phyloP scores from a whole-genome alignment of 2,329 filamentous ascomycete species.

The Hypomyces perniciosus region DNA sequence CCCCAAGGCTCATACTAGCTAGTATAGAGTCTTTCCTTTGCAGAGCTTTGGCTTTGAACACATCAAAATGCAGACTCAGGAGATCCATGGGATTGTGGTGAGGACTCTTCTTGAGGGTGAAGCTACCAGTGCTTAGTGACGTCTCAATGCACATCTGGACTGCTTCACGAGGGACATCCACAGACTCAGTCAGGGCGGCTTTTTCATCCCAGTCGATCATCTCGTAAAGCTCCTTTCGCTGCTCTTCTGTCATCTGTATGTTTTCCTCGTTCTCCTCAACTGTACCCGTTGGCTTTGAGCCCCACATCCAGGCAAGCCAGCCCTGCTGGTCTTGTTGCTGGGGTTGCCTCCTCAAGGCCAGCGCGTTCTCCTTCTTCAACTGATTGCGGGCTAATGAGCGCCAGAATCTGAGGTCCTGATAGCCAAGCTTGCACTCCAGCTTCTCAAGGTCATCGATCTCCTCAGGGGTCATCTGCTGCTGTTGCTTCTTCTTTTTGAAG shows the following conservation, averaged over 20 bases:
- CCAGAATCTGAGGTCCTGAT: slow-evolving; percentile 97
- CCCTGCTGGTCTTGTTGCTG: slow-evolving; percentile 64
- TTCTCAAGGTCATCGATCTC: slow-evolving; percentile 68
- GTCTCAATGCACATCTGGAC: slow-evolving; percentile 91
- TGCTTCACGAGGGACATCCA: slow-evolving; percentile 85
- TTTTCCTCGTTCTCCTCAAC: slow-evolving; percentile 62
- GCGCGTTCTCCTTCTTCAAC: slow-evolving; percentile 88
- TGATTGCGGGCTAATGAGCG: slow-evolving; percentile 89
- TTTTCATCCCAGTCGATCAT: slow-evolving; percentile 99
- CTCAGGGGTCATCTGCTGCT: slow-evolving; percentile 60
- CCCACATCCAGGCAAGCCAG: slow-evolving; percentile 92
- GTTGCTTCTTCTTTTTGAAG: slow-evolving; percentile 89
- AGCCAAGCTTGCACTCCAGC: slow-evolving; percentile 81
- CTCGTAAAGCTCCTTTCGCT: slow-evolving; percentile 92
- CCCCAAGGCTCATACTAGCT: slow-evolving; percentile 82
- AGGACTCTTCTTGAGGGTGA: slow-evolving; percentile 76
- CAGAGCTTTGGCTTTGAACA: slow-evolving; percentile 83
- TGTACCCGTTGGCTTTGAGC: slow-evolving; percentile 58
- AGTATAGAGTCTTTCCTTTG: slow-evolving; percentile 89
- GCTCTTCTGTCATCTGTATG: slow-evolving; percentile 86
- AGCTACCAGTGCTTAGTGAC: slow-evolving; percentile 90
- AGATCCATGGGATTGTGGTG: slow-evolving; percentile 64
- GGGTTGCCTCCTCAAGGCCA: slow-evolving; percentile 64
- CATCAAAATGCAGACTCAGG: slow-evolving; percentile 86
- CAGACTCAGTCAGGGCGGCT: slow-evolving; percentile 75